These are phyloP conservation scores for Fusarium redolens DNA, from an alignment of 2,329 filamentous ascomycete species.

Conservation along the genomic window DNA sequence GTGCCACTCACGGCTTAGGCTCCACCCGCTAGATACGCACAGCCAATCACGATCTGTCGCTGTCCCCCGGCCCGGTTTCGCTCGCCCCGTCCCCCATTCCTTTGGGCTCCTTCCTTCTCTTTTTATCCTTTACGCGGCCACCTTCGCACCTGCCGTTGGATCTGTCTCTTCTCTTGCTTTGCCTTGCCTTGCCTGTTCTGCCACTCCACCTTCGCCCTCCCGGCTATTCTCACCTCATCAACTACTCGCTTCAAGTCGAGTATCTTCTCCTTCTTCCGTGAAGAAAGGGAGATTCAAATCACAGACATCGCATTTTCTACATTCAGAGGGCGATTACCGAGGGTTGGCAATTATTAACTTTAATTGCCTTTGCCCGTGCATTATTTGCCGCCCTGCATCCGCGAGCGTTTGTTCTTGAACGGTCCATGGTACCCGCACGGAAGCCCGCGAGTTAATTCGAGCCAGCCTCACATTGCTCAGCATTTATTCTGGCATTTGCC, in stretches of 20 bases:
- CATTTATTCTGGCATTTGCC: conserved; percentile 26
- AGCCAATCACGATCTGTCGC: conserved; percentile 19
- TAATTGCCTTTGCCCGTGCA: conserved; percentile 34
- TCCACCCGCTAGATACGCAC: background rate
- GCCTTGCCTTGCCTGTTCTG: conserved; percentile 35
- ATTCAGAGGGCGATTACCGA: conserved; percentile 18
- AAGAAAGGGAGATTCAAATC: conserved; percentile 3
- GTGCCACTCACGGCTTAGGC: conserved; percentile 35
- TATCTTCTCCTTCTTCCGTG: conserved; percentile 22
- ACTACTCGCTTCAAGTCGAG: conserved; percentile 29
- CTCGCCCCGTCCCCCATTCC: conserved; percentile 36
- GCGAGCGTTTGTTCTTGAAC: conserved; percentile 34
- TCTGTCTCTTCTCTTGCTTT: conserved; percentile 26
- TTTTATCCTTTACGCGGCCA: conserved; percentile 38
- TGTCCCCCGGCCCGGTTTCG: conserved; percentile 26
- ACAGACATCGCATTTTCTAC: background rate
- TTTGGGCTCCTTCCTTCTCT: conserved; percentile 34
- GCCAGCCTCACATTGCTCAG: conserved; percentile 32
- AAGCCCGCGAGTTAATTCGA: conserved; percentile 44
- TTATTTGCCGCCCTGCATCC: conserved; percentile 31
- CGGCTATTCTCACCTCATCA: conserved; percentile 37
- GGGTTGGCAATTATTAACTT: conserved; percentile 23
- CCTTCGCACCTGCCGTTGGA: conserved; percentile 33
- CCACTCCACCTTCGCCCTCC: conserved; percentile 39
- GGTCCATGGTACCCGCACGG: conserved; percentile 45